Evolutionary conservation across 2,329 filamentous ascomycete species (phyloP).

Genomic region (Claviceps humidiphila): DNA sequence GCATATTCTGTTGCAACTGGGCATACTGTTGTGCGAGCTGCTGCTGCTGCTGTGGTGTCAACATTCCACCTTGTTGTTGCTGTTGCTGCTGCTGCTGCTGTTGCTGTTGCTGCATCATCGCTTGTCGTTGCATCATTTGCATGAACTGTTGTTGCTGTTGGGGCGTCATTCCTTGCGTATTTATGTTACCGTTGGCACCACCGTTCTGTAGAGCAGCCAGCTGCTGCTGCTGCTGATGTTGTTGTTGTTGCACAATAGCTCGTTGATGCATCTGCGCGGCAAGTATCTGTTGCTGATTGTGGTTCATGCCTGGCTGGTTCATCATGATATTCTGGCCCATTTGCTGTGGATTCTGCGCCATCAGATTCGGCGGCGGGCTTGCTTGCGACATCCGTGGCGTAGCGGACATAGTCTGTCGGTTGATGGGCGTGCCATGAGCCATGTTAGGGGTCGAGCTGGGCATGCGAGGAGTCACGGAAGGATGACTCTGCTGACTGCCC

Average conservation of each 20-base stretch:
- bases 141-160: conserved; percentile 26
- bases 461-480: conserved; percentile 49
- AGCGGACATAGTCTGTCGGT: conserved; percentile 34
- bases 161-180: conserved; percentile 21
- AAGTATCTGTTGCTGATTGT: conserved; percentile 24
- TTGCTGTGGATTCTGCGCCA: conserved; percentile 44
- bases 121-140: conserved; percentile 25
- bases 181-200: conserved; percentile 22
- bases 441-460: conserved; percentile 49
- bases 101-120: conserved; percentile 24
- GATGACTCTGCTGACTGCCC: conserved; percentile 54
- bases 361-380: conserved; percentile 47
- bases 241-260: conserved; percentile 30
- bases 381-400: conserved; percentile 51
- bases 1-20: conserved; percentile 29
- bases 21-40: conserved; percentile 31
- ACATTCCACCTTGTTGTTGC: conserved; percentile 24
- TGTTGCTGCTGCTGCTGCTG: conserved; percentile 20
- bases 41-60: conserved; percentile 27
- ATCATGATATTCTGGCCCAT: conserved; percentile 41
- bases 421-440: conserved; percentile 45
- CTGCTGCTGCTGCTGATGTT: conserved; percentile 35
- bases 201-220: conserved; percentile 27
- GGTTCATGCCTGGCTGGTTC: conserved; percentile 31
- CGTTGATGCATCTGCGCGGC: conserved; percentile 37